phyloP scores from a whole-genome alignment of 371 early-diverging fungal genomes.

The Vairimorpha ceranae region DNA sequence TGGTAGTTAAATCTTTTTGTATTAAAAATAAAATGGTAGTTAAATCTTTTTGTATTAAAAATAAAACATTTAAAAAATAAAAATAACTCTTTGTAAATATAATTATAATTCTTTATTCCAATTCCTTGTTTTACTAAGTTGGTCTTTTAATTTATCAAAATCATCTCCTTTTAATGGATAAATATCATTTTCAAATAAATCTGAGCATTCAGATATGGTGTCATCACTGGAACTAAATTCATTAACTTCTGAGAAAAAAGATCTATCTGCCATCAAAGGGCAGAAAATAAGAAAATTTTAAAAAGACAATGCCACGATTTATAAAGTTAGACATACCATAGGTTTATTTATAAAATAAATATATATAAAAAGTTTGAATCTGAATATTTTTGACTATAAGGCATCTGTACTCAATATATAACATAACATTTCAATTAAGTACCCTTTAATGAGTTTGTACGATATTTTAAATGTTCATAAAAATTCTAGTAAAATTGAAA shows the following conservation, averaged over 20 bases:
- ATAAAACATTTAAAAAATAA: not conserved
- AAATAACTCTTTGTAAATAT: no score
- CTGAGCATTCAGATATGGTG: not conserved
- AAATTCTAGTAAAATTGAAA: constrained; percentile 23
- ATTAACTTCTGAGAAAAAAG: constrained; percentile 1
- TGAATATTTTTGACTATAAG: no score
- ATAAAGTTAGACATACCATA: no score
- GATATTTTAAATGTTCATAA: constrained; percentile 27
- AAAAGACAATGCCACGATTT: no score
- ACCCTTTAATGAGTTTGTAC: constrained; percentile 49
- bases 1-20: no score
- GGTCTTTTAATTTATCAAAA: constrained; percentile 10
- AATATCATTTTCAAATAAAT: constrained; percentile 18
- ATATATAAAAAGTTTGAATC: no score
- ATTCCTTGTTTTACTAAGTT: not conserved
- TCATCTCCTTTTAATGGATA: constrained; percentile 11
- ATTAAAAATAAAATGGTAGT: no score
- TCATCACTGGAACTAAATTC: constrained; percentile 12
- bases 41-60: no score
- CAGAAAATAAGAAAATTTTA: not conserved
- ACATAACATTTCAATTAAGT: no score
- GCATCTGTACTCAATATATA: no score
- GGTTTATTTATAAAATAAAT: no score
- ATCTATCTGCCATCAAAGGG: constrained; percentile 11
- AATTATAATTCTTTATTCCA: constrained; percentile 5